Evolutionary conservation across 2,329 filamentous ascomycete genomes (phyloP).

Genomic region (Fonsecaea pedrosoi): DNA sequence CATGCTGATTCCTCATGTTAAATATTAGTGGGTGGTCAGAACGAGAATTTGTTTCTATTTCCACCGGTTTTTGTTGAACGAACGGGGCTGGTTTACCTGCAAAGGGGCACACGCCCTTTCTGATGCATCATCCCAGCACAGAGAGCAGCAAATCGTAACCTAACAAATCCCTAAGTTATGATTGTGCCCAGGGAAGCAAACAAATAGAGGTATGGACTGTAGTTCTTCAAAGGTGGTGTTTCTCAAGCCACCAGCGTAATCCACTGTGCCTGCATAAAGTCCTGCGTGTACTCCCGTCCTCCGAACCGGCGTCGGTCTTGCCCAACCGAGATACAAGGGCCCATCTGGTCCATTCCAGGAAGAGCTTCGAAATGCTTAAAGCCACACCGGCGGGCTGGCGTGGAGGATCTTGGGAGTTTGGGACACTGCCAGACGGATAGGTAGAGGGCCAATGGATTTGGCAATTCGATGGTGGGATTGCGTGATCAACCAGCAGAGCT

Average conservation of each 20-base stretch:
- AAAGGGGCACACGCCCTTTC: neutral
- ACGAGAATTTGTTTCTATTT: constrained; percentile 5
- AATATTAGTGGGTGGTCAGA: constrained; percentile 19
- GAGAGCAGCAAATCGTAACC: neutral
- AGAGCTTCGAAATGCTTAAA: neutral
- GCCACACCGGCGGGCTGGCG: neutral
- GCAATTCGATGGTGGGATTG: constrained; percentile 18
- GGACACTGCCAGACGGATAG: neutral
- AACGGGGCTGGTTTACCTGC: neutral
- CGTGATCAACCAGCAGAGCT: constrained; percentile 5
- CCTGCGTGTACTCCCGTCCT: neutral
- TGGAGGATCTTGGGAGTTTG: neutral
- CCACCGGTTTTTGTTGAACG: neutral
- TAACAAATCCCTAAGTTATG: neutral
- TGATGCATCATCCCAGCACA: neutral
- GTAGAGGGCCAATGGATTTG: neutral
- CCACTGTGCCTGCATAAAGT: constrained; percentile 6
- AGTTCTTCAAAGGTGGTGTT: neutral
- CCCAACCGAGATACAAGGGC: neutral
- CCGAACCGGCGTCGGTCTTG: neutral
- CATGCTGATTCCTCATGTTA: neutral
- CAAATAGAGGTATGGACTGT: neutral
- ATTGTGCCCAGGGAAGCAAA: neutral
- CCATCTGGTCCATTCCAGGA: neutral
- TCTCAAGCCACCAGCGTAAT: neutral